Evolutionary conservation across 2,329 filamentous ascomycete genomes (phyloP), one percentile per base, ranked within the genome.

Genomic region (Tympanopsis confertula): DNA sequence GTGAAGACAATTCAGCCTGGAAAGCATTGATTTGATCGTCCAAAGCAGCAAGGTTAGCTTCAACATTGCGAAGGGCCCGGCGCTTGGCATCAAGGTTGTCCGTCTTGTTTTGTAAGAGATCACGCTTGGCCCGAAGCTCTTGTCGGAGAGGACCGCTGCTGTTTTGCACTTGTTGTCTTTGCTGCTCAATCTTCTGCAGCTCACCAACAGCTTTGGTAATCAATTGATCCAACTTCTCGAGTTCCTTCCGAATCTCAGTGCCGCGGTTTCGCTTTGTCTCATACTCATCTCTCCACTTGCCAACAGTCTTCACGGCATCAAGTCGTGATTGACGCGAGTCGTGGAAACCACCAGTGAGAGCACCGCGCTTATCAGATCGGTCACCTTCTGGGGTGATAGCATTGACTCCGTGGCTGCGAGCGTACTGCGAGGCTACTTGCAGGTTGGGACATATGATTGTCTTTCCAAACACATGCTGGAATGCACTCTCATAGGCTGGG

Each of bases 351-450:
- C 91, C 91, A 36, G 87, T 95, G 65, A 98, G 77, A 13, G 88
- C 89, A 59, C 91, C 91, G 48, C 89, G 83, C 63, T 93, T 94
- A 61, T 95, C 93, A 1, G 87, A 88, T 20, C 86, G 86, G 58
- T 96, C 89, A 57, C 91, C 91, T 40, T 96, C 88, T 3, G 86
- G 83, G 0, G 91, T 98, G 46, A 98, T 94, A 22, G 86, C 88
- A 49, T 87, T 87, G 18, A 96, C 79, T 14, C 84, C 84, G 50
- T 96, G 89, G 49, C 84, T 94, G 50, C 89, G 78, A 17, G 91
- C 86, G 54, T 95, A 95, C 52, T 95, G 87, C 12, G 83, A 77
- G 35, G 88, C 91, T 41, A 94, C 76, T 36, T 84, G 76, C 44
- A 98, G 65, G 47, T 86, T 94, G 3, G 89, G 88, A 47, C 91